Evolutionary conservation across 1,139 yeast genomes (phyloP), one percentile per base, ranked within the genome.

Genomic region (Eremothecium cymbalariae): DNA sequence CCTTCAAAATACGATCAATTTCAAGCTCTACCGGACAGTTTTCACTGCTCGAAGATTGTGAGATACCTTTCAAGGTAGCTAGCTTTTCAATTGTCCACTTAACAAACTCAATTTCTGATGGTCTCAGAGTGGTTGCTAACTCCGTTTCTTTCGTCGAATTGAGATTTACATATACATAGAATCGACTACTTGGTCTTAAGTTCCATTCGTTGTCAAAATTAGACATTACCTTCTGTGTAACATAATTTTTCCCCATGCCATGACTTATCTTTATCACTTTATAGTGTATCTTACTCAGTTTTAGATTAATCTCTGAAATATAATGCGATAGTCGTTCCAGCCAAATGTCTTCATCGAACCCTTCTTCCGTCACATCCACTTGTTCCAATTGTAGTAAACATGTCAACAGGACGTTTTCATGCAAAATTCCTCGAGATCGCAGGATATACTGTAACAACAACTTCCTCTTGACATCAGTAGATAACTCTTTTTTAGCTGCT

Each of bases 131-230:
- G 1, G 59, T 53, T 6, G 57, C 56, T 14, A 47, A 25, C 36
- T 47, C 46, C 14, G 54, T 43, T 28, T 53, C 57, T 4, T 43
- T 47, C 12, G 40, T 44, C 6, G 51, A 43, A 17, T 37, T 42
- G 12, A 38, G 25, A 38, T 55, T 53, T 6, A 48, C 40, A 29
- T 53, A 53, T 13, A 53, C 51, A 30, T 48, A 55, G 34, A 43
- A 53, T 29, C 45, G 41, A 19, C 37, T 46, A 29, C 45, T 47
- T 13, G 19, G 11, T 32, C n/a, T 28, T 24, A n/a, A 16, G 18
- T 7, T 28, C 21, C 25, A 11, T 26, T 21, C 19, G 13, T 36
- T 12, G 20, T 19, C 6, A 17, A 18, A 11, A 18, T 20, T 15
- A 26, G 13, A 14, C 31, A 24, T 38, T 12, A 38, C 19, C 16